Conservation (phyloP, 495 filamentous ascomycete genomes). For the Pyronema omphalodes region DNA sequence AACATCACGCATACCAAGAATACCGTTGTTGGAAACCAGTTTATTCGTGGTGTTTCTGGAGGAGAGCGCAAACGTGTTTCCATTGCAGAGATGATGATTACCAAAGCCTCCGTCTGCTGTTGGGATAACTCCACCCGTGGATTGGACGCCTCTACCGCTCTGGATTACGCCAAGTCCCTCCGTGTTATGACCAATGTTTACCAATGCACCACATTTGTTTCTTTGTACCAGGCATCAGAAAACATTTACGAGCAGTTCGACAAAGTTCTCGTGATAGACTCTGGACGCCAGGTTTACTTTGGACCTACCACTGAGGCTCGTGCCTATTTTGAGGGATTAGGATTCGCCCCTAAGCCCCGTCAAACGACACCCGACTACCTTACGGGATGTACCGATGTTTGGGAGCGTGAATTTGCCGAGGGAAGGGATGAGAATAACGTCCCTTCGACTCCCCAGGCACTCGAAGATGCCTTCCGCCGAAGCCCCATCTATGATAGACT, state of each 20-base stretch:
- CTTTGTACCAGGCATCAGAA: constrained; percentile 67
- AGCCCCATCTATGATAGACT: constrained; percentile 40
- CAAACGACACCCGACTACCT: constrained; percentile 78
- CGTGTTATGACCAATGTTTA: constrained; percentile 63
- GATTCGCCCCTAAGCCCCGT: constrained; percentile 58
- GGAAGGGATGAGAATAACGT: constrained; percentile 43
- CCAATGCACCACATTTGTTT: constrained; percentile 61
- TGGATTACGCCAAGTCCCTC: constrained; percentile 45
- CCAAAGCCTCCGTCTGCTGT: constrained; percentile 49
- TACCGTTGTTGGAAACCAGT: constrained; percentile 65
- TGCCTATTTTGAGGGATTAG: constrained; percentile 63
- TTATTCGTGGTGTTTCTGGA: constrained; percentile 68
- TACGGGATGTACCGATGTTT: constrained; percentile 67
- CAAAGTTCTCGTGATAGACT: constrained; percentile 69
- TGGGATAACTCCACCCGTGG: constrained; percentile 82
- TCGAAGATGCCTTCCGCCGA: constrained; percentile 48
- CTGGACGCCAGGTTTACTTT: constrained; percentile 63
- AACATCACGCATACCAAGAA: constrained; percentile 68
- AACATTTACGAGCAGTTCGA: constrained; percentile 76
- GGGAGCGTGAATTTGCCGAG: constrained; percentile 55
- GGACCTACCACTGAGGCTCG: constrained; percentile 51
- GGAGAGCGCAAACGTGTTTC: constrained; percentile 66
- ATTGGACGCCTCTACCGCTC: constrained; percentile 64
- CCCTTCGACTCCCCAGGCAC: constrained; percentile 43
- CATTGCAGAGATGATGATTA: constrained; percentile 55